These are phyloP conservation scores for Penicillium parvum DNA, from an alignment of 495 filamentous ascomycete species.

Conservation along the genomic window DNA sequence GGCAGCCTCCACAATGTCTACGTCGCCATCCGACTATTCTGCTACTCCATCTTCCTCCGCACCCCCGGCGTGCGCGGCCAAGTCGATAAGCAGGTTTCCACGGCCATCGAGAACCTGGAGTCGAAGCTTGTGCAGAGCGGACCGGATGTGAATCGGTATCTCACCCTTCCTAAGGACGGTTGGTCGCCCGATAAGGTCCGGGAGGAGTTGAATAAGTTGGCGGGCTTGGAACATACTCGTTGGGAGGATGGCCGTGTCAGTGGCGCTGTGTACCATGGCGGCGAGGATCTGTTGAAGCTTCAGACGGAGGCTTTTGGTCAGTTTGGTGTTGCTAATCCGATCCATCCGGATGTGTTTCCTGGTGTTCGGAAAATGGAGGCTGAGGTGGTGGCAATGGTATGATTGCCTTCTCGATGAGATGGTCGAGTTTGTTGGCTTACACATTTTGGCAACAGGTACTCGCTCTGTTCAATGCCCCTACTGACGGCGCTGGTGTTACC, in stretches of 20 bases:
- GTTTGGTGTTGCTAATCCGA: conserved; percentile 96
- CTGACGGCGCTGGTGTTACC: conserved; percentile 77
- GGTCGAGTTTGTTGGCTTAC: not conserved
- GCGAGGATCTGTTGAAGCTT: conserved; percentile 73
- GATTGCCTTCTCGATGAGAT: conserved; percentile 1
- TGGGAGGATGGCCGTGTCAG: conserved; percentile 97
- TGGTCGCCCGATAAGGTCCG: conserved; percentile 75
- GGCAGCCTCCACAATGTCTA: conserved; percentile 74
- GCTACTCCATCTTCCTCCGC: conserved; percentile 82
- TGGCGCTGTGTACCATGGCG: conserved; percentile 95
- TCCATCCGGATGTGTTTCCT: conserved; percentile 98
- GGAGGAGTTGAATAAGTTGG: conserved; percentile 73
- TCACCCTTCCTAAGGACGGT: conserved; percentile 78
- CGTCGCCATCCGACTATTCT: conserved; percentile 59
- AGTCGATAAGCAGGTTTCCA: conserved; percentile 71
- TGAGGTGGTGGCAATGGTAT: conserved; percentile 92
- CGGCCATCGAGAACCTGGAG: conserved; percentile 67
- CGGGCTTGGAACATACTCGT: conserved; percentile 82
- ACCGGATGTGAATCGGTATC: conserved; percentile 66
- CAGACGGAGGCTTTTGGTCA: conserved; percentile 88
- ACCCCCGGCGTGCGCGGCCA: conserved; percentile 77
- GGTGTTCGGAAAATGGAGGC: conserved; percentile 99
- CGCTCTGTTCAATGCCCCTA: conserved; percentile 84
- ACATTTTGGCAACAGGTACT: conserved; percentile 53
- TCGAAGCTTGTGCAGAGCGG: conserved; percentile 72